phyloP scores from a whole-genome alignment of 148 eudicot genomes.

The Vaccinium macrocarpon region DNA sequence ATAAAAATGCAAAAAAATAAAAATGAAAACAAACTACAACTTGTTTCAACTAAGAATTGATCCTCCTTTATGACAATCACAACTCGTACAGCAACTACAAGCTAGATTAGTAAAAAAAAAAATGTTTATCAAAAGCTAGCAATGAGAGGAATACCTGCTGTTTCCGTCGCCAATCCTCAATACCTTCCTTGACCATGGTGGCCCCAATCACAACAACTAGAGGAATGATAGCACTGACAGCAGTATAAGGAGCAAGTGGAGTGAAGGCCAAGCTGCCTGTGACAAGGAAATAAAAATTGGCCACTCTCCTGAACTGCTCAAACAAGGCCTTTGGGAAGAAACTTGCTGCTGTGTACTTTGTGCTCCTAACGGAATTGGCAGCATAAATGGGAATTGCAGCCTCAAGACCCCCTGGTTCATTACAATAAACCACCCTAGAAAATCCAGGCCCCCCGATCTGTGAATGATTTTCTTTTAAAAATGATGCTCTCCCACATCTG shows the following conservation, averaged over 20 bases:
- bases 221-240: constrained; percentile 69
- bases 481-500: constrained; percentile 41
- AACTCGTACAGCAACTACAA: not conserved
- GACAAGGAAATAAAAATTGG: constrained; percentile 80
- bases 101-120: not conserved
- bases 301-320: constrained; percentile 97
- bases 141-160: constrained; percentile 49
- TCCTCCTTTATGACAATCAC: too few species aligned
- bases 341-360: constrained; percentile 72
- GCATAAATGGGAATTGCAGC: constrained; percentile 37
- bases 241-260: constrained; percentile 65
- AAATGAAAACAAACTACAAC: not conserved
- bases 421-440: constrained; percentile 72
- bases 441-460: constrained; percentile 89
- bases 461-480: constrained; percentile 43
- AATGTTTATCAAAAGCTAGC: not conserved
- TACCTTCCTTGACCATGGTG: constrained; percentile 80
- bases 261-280: constrained; percentile 68
- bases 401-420: constrained; percentile 51
- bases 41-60: not conserved
- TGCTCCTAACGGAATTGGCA: constrained; percentile 61
- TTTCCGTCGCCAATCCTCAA: constrained; percentile 72
- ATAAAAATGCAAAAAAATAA: not conserved
- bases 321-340: constrained; percentile 84
- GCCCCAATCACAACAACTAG: constrained; percentile 72